Evolutionary conservation across 2,329 filamentous ascomycete species (phyloP).

Genomic region (Talaromyces sp.): DNA sequence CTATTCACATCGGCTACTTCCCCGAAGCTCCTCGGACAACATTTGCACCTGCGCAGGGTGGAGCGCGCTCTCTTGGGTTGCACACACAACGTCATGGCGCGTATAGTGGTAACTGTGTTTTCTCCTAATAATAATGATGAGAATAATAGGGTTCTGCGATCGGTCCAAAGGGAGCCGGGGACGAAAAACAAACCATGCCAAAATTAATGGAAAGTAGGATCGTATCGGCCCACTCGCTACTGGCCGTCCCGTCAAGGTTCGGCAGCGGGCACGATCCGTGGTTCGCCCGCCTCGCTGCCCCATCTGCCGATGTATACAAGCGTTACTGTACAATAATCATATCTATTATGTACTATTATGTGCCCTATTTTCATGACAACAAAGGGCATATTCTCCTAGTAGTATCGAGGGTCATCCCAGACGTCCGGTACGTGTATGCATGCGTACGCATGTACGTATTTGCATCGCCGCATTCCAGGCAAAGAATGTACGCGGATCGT

Average conservation of each 20-base stretch:
- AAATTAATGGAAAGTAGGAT: too few species aligned
- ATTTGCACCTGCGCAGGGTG: neutral
- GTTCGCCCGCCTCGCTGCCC: neutral
- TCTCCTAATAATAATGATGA: neutral
- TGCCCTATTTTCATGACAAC: neutral
- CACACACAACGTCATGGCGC: neutral
- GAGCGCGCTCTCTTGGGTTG: neutral
- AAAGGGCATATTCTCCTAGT: neutral
- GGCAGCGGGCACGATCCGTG: slow-evolving; percentile 6
- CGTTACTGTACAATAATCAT: neutral
- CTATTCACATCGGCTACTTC: neutral
- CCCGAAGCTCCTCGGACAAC: neutral
- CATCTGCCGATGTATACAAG: neutral
- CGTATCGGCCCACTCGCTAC: slow-evolving; percentile 12
- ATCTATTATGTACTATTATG: neutral
- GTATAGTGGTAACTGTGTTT: neutral
- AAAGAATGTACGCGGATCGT: neutral
- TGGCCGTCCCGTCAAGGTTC: slow-evolving; percentile 12
- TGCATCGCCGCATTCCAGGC: slow-evolving; percentile 2
- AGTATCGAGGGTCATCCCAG: neutral
- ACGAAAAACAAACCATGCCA: neutral
- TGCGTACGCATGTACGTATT: neutral
- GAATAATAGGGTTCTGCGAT: neutral
- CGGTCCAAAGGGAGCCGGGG: neutral
- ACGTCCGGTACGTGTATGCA: neutral